phyloP scores from a whole-genome alignment of 164 flowering plant genomes.

The Piper longum region DNA sequence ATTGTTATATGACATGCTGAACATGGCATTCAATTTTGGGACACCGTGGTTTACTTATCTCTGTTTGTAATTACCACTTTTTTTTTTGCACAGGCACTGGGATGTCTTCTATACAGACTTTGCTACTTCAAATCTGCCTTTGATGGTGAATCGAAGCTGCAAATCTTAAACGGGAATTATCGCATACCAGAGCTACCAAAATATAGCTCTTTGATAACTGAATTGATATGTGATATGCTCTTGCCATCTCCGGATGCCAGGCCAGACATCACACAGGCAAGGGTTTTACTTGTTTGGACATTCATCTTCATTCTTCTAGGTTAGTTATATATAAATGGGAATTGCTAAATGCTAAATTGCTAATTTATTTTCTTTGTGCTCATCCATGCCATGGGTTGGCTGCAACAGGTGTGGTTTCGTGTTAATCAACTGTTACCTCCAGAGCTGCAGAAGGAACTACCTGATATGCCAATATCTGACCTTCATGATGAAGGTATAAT shows the following conservation, averaged over 20 bases:
- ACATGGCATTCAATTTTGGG: too few relatives aligned
- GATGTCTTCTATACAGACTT: conserved; percentile 85
- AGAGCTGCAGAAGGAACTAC: conserved; percentile 69
- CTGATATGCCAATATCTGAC: conserved; percentile 43
- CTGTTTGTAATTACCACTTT: background rate
- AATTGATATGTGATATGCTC: conserved; percentile 83
- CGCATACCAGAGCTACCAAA: conserved; percentile 90
- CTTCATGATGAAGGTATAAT: conserved; percentile 33
- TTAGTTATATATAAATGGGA: conserved; percentile 55
- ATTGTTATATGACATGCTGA: too few relatives aligned
- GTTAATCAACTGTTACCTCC: conserved; percentile 72
- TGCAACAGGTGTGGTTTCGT: conserved; percentile 93
- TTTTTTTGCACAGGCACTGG: conserved; percentile 63
- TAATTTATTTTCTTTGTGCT: conserved; percentile 13
- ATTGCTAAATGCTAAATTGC: conserved; percentile 10
- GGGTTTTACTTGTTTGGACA: conserved; percentile 97
- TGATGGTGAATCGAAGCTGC: conserved; percentile 98
- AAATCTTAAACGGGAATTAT: conserved; percentile 88
- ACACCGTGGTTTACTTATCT: too few relatives aligned
- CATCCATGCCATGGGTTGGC: conserved; percentile 16
- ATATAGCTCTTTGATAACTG: conserved; percentile 48
- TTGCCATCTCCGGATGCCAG: conserved; percentile 75
- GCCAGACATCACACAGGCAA: conserved; percentile 99
- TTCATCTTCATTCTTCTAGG: conserved; percentile 90
- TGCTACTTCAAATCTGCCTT: conserved; percentile 92